A percentile compares a stretch with the other conserved stretches of the same genome.
These are phyloP conservation scores for Fusarium pilosicola DNA, from an alignment of 2,329 filamentous ascomycete species.

Conservation along the genomic window DNA sequence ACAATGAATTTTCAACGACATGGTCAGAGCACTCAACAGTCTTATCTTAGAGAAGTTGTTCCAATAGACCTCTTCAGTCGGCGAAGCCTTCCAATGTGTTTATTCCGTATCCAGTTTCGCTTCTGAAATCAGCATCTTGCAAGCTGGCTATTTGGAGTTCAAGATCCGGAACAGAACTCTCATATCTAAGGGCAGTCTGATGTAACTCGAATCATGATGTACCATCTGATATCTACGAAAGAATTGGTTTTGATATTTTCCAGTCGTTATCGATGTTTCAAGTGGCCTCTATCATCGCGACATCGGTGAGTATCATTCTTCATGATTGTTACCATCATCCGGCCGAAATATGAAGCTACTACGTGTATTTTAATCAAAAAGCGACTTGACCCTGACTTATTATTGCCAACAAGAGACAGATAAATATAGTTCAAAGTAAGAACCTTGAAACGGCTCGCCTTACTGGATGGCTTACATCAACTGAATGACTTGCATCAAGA, in stretches of 20 bases:
- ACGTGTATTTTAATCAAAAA: too few relatives aligned
- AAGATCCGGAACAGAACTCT: too few relatives aligned
- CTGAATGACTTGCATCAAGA: not conserved
- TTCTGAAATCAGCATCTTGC: not conserved
- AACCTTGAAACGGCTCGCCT: not conserved
- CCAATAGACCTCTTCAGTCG: not conserved
- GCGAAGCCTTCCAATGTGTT: accelerated
- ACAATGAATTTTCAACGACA: not conserved
- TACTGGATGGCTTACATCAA: not conserved
- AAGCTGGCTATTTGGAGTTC: accelerated
- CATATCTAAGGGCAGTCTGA: not conserved
- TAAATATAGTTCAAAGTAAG: not conserved
- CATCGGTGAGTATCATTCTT: accelerated
- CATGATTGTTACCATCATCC: accelerated
- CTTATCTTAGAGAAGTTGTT: accelerated
- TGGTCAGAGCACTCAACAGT: accelerated
- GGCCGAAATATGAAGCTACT: accelerated
- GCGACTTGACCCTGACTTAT: accelerated
- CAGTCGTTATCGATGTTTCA: not conserved
- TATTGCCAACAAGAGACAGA: too few relatives aligned
- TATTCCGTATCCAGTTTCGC: accelerated
- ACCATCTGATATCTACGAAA: not conserved
- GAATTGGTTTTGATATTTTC: too few relatives aligned
- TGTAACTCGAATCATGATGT: accelerated
- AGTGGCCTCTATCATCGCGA: accelerated